Evolutionary conservation across 139 green algal species (phyloP), one percentile per base, ranked within the genome.

Genomic region (Nannochloris sp.): DNA sequence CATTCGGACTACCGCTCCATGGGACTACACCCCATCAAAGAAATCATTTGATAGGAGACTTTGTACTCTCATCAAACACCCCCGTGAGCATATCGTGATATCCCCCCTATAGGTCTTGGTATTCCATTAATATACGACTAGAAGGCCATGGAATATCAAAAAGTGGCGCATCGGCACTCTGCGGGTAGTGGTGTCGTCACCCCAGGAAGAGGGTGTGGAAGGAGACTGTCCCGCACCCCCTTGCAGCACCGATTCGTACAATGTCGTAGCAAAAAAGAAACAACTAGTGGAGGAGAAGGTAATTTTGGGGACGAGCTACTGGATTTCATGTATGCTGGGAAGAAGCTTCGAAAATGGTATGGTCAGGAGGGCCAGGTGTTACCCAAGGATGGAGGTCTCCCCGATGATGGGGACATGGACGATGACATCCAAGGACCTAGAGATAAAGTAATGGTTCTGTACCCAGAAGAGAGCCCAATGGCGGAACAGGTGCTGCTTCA

Each of bases 261-360:
- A 40, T 40, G 44, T 53, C 58, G 11, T n/a, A 53, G 58, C 1
- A 16, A 55, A 20, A 55, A 64, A 6, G 45, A 9, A 5, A 29
- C 11, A 13, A 25, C 16, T 58, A 57, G 45, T 37, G 51, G 46
- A 36, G 56, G 26, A 59, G 40, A 30, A 58, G 40, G 33, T 20
- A 75, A 48, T 49, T 28, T 76, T 16, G 70, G 70, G 13, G 70
- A 76, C 30, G 70, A 76, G 28, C 55, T 76, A 23, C 33, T 76
- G 2, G 70, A 76, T 50, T 76, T 76, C 14, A 76, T 76, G 69
- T 75, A 66, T 50, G 63, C 63, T 46, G 67, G 60, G 20, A 68
- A 57, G 56, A 74, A 75, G 57, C 62, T 76, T 23, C 29, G 70
- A 55, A 68, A 64, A 56, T 76, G 70, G 70, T 70, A 70, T 70